Percentiles rank a stretch among this genome's conserved stretches.
phyloP scores from a whole-genome alignment of 495 filamentous ascomycete genomes.

The Aspergillus mulundensis region DNA sequence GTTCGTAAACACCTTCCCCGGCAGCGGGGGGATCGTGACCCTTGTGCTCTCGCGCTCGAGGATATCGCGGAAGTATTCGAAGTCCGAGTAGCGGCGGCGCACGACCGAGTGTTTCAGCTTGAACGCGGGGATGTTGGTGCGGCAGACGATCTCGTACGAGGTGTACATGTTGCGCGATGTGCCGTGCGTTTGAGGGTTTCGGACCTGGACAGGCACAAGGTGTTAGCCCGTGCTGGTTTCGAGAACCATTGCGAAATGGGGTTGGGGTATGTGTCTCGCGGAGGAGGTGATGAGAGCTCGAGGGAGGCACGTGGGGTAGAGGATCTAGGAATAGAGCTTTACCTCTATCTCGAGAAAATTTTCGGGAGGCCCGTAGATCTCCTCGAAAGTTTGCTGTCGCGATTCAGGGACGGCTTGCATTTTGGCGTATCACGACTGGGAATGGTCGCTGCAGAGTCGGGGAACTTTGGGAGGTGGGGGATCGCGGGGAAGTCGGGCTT shows the following conservation, averaged over 20 bases:
- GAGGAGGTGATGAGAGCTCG: not conserved
- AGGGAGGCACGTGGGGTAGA: slow-evolving; percentile 7
- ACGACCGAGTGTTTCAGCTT: slow-evolving; percentile 84
- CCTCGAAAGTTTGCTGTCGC: slow-evolving; percentile 91
- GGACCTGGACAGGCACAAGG: slow-evolving; percentile 56
- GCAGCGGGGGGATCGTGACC: slow-evolving; percentile 92
- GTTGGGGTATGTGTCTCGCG: not conserved
- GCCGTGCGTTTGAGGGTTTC: slow-evolving; percentile 92
- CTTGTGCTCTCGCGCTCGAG: slow-evolving; percentile 90
- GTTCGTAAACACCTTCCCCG: slow-evolving; percentile 97
- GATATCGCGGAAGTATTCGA: slow-evolving; percentile 98
- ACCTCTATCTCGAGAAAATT: slow-evolving; percentile 99
- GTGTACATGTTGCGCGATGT: slow-evolving; percentile 96
- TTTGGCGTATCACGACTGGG: slow-evolving; percentile 26
- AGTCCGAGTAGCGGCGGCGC: slow-evolving; percentile 92
- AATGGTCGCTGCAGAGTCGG: not conserved
- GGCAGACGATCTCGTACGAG: slow-evolving; percentile 94
- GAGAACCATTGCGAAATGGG: not conserved
- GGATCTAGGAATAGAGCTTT: slow-evolving; percentile 13
- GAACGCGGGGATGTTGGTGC: slow-evolving; percentile 98
- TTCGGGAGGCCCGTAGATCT: slow-evolving; percentile 97
- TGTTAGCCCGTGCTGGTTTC: not conserved
- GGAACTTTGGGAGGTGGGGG: not conserved
- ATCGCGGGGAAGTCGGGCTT: slow-evolving; percentile 4
- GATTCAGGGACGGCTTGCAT: slow-evolving; percentile 82